These are phyloP conservation scores for Starmerella khaoyaiensis DNA, from an alignment of 805 yeast genomes.

Conservation along the genomic window DNA sequence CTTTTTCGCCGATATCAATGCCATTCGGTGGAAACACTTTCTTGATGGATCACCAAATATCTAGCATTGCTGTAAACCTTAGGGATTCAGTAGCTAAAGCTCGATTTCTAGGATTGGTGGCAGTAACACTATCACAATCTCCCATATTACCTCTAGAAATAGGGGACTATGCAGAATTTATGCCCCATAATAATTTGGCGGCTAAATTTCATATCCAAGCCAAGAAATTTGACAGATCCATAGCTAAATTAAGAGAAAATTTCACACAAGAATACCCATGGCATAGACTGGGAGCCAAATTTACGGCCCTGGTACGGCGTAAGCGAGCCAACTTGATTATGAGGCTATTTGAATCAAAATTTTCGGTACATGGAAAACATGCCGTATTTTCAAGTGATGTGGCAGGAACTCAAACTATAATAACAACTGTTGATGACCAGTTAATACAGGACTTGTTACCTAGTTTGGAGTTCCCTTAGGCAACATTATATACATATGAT, in stretches of 20 bases:
- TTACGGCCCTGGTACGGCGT: conserved; percentile 4
- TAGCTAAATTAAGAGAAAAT: conserved; percentile 1
- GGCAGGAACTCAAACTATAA: neutral
- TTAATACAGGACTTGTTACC: neutral
- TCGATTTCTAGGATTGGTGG: conserved; percentile 7
- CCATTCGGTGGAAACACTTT: conserved; percentile 5
- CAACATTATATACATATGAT: neutral
- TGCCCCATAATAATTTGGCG: neutral
- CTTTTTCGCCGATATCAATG: neutral
- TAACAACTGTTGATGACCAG: neutral
- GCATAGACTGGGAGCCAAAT: conserved; percentile 11
- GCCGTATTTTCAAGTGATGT: conserved; percentile 1
- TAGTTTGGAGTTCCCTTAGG: neutral
- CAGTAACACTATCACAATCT: conserved; percentile 7
- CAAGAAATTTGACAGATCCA: conserved; percentile 3
- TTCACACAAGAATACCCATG: conserved; percentile 18
- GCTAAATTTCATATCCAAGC: neutral
- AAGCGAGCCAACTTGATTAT: conserved; percentile 11
- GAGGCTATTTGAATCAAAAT: conserved; percentile 6
- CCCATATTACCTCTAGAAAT: conserved; percentile 10
- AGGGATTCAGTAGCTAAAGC: neutral
- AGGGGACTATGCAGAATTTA: conserved; percentile 1
- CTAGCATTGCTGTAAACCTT: conserved; percentile 6
- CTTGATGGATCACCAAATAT: conserved; percentile 6
- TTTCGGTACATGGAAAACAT: conserved; percentile 3